phyloP scores from a whole-genome alignment of 305 asterid species.

The Solanum hybrid region DNA sequence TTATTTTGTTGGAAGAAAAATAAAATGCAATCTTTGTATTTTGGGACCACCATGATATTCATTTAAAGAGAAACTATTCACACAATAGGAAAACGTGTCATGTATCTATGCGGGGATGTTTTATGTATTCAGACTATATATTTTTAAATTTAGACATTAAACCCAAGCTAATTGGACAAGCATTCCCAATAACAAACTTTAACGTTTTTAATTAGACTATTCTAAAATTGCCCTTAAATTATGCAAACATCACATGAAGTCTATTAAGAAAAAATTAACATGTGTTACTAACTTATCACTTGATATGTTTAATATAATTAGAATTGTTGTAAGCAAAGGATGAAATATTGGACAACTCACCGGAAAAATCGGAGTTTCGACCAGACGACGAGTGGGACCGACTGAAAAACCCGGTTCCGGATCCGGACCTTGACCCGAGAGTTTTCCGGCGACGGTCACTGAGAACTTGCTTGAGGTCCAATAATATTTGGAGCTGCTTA shows the following conservation, averaged over 20 bases:
- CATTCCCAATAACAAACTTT: neutral
- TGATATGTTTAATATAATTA: neutral
- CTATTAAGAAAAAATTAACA: neutral
- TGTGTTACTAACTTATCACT: neutral
- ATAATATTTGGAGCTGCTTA: slow-evolving; percentile 62
- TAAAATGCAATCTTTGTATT: neutral
- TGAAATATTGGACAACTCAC: slow-evolving; percentile 24
- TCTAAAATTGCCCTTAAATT: neutral
- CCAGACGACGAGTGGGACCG: slow-evolving; percentile 16
- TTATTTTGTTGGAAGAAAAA: neutral
- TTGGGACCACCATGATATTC: neutral
- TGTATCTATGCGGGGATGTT: neutral
- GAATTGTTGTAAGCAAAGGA: neutral
- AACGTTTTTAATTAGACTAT: neutral
- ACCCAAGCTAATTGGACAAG: neutral
- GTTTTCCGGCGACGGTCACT: slow-evolving; percentile 42
- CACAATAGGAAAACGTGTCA: neutral
- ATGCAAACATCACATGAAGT: neutral
- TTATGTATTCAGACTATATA: neutral
- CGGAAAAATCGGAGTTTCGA: slow-evolving; percentile 47
- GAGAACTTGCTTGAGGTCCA: slow-evolving; percentile 57
- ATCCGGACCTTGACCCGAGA: slow-evolving; percentile 5
- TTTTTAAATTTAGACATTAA: neutral
- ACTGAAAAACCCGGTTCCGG: slow-evolving; percentile 29
- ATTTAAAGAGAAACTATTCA: neutral